Conservation (phyloP, 768 basidiomycete genomes). For the Fibroporia radiculosa region DNA sequence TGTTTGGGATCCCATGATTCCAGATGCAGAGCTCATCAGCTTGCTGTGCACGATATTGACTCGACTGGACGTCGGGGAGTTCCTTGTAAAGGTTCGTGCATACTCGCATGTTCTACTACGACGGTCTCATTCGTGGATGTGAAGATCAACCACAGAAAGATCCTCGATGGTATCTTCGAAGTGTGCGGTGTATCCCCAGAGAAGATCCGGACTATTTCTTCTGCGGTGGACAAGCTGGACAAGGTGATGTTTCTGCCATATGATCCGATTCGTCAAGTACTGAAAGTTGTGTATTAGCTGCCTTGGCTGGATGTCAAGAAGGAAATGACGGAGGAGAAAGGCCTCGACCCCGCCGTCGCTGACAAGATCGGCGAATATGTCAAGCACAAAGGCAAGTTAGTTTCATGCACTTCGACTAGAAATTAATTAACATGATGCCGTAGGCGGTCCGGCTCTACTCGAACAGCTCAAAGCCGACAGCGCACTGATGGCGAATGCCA, state of each 20-base stretch:
- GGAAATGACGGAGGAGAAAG: constrained; percentile 97
- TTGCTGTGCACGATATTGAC: constrained; percentile 75
- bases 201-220: constrained; percentile 88
- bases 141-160: constrained; percentile 92
- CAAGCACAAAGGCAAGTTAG: constrained; percentile 74
- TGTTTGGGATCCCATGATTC: constrained; percentile 92
- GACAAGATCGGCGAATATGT: constrained; percentile 98
- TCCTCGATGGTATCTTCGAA: constrained; percentile 94
- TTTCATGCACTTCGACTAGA: not conserved
- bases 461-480: constrained; percentile 58
- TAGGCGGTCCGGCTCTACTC: constrained; percentile 76
- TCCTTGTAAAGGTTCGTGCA: constrained; percentile 75
- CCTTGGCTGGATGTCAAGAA: constrained; percentile 90
- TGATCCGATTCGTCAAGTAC: not conserved
- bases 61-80: constrained; percentile 86
- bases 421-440: not conserved
- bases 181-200: constrained; percentile 90
- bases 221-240: constrained; percentile 97
- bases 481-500: constrained; percentile 57
- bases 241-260: constrained; percentile 47
- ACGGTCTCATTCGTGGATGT: too few relatives aligned
- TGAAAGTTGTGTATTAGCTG: constrained; percentile 35
- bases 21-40: constrained; percentile 87
- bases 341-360: constrained; percentile 68
- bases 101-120: not conserved